Conservation (phyloP, 164 flowering plant species). For the Magnolia kwangsiensis region DNA sequence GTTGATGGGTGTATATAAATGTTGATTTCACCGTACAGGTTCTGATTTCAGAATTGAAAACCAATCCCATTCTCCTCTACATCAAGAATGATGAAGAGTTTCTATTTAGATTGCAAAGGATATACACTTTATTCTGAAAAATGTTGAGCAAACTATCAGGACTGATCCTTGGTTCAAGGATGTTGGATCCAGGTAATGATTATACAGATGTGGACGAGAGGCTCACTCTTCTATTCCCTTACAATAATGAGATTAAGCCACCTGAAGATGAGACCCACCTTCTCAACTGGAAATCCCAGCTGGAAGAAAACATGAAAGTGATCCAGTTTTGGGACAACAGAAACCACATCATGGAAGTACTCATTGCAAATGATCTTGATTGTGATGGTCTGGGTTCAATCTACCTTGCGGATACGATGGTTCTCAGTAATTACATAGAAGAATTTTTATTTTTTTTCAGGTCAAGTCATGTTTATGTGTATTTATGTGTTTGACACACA, state of each 20-base stretch:
- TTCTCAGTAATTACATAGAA: constrained; percentile 73
- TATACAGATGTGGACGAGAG: constrained; percentile 59
- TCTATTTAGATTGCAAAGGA: constrained; percentile 55
- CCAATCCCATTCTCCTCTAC: constrained; percentile 68
- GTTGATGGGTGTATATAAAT: neutral
- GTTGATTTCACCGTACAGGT: constrained; percentile 41
- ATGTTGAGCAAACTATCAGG: constrained; percentile 78
- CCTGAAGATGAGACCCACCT: constrained; percentile 79
- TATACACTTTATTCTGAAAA: constrained; percentile 66
- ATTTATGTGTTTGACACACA: too few species aligned
- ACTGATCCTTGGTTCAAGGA: constrained; percentile 80
- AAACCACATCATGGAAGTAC: constrained; percentile 84
- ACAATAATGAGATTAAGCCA: constrained; percentile 77
- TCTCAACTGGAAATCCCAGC: constrained; percentile 78
- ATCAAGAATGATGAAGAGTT: constrained; percentile 76
- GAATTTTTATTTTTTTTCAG: too few species aligned
- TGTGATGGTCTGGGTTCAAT: constrained; percentile 86
- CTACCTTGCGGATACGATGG: constrained; percentile 59
- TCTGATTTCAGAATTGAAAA: constrained; percentile 57
- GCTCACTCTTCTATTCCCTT: constrained; percentile 63
- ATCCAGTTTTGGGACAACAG: constrained; percentile 72
- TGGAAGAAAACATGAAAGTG: constrained; percentile 90
- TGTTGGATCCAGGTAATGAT: constrained; percentile 38
- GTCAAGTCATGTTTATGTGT: too few species aligned
- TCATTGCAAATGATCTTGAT: constrained; percentile 75